Evolutionary conservation across 306 rosid genomes (phyloP), one percentile per base, ranked within the genome.

Genomic region (Hippophae gyantsensis): DNA sequence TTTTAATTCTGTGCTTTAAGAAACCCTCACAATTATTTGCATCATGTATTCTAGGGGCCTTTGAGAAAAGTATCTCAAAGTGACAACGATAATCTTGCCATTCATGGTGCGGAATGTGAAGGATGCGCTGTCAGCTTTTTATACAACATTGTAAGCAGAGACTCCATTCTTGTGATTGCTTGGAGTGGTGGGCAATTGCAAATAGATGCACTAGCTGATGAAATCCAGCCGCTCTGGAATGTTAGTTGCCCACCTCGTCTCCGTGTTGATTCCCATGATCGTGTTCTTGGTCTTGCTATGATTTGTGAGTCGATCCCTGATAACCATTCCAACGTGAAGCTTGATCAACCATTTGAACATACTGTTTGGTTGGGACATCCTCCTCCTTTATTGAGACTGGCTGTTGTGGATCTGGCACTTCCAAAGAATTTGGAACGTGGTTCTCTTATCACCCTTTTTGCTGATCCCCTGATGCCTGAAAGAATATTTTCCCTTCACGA

Each of bases 111-210:
- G 43, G 96, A 85, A 80, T 85, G 89, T 72, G 95, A 85, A 81
- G 99, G 97, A 41, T 81, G 82, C 44, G 89, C 88, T 11, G 81
- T 80, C 60, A 77, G 90, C 76, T 82, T 88, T 68, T 83, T 88
- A n/a, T 92, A 85, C 70, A 81, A 80, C 76, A 44, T 84, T 64
- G 87, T 88, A 56, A 76, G 86, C 74, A 92, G 84, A 77, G 99
- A 92, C 68, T 80, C 97, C 40, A 73, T 92, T 62, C 65, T 92
- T 62, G 85, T 92, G 61, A 86, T 95, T 65, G 88, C 99, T 23
- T 92, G 99, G 99, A 92, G 86, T 77, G 95, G 94, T 62, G 99
- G 99, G 72, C 89, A 92, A 55, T 67, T 88, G 69, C 99, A 83
- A 73, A 78, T 88, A 67, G 99, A 88, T 80, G 96, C 95, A 62